A percentile compares a stretch with the other conserved stretches of the same genome.
phyloP scores from a whole-genome alignment of 805 yeast genomes.

The Hyphopichia homilentoma region DNA sequence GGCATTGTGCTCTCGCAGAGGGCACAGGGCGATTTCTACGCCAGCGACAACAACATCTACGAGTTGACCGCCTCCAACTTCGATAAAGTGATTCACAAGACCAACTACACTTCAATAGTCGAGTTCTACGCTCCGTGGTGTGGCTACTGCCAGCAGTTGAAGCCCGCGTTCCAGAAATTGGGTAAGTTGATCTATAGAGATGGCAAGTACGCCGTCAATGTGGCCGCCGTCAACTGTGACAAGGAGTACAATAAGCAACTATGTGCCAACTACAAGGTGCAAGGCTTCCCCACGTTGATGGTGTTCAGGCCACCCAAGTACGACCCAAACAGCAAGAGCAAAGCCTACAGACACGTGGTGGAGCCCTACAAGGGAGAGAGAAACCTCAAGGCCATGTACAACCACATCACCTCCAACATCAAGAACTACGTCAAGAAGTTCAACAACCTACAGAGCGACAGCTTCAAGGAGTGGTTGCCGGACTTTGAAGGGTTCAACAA shows the following conservation, averaged over 20 bases:
- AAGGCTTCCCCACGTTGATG: slow-evolving; percentile 82
- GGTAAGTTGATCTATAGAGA: slow-evolving; percentile 56
- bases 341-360: slow-evolving; percentile 38
- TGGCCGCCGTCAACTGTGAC: slow-evolving; percentile 88
- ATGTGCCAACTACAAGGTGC: slow-evolving; percentile 61
- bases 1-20: too few species aligned
- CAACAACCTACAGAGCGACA: slow-evolving; percentile 21
- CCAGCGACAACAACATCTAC: slow-evolving; percentile 41
- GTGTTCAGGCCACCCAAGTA: slow-evolving; percentile 80
- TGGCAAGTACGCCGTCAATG: slow-evolving; percentile 46
- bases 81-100: slow-evolving; percentile 57
- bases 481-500: slow-evolving; percentile 29
- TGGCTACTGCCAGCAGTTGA: slow-evolving; percentile 80
- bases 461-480: slow-evolving; percentile 22
- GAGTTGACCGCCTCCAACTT: slow-evolving; percentile 59
- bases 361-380: slow-evolving; percentile 65
- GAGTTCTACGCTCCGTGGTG: slow-evolving; percentile 99
- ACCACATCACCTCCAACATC: slow-evolving; percentile 53
- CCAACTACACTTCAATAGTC: slow-evolving; percentile 78
- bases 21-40: slow-evolving; percentile 31
- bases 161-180: slow-evolving; percentile 59
- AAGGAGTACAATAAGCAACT: slow-evolving; percentile 58
- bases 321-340: slow-evolving; percentile 12
- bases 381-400: slow-evolving; percentile 48
- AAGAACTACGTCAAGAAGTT: slow-evolving; percentile 63